phyloP scores from a whole-genome alignment of 106 monocot genomes.

The Iris macrosiphon region DNA sequence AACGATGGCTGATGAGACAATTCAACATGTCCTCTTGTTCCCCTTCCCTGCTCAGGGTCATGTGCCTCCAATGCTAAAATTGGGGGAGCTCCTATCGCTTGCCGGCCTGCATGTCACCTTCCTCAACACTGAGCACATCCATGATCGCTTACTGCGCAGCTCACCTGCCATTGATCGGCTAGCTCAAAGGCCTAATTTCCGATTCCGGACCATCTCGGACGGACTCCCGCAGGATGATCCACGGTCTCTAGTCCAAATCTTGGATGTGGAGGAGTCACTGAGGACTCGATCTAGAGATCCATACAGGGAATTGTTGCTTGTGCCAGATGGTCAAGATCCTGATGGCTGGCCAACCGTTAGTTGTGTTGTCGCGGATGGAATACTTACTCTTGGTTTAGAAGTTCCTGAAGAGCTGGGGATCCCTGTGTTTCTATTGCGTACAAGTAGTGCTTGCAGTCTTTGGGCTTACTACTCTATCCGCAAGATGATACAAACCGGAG shows the following conservation, averaged over 20 bases:
- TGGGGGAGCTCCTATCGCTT: slow-evolving; percentile 31
- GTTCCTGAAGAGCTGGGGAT: slow-evolving; percentile 29
- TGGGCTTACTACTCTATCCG: slow-evolving; percentile 26
- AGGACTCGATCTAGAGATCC: neutral
- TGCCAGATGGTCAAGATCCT: too few species aligned
- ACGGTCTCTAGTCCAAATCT: neutral
- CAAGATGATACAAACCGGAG: slow-evolving; percentile 17
- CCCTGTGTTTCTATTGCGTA: slow-evolving; percentile 32
- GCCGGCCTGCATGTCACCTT: slow-evolving; percentile 24
- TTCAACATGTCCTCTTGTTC: slow-evolving; percentile 27
- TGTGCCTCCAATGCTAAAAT: slow-evolving; percentile 30
- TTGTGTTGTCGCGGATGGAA: slow-evolving; percentile 28
- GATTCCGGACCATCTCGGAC: slow-evolving; percentile 45
- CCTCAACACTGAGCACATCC: slow-evolving; percentile 14
- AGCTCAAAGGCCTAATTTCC: slow-evolving; percentile 12
- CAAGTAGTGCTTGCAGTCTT: slow-evolving; percentile 21
- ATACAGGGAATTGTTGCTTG: slow-evolving; percentile 11
- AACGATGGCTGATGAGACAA: neutral
- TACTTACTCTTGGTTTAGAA: slow-evolving; percentile 23
- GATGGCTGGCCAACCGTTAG: slow-evolving; percentile 19
- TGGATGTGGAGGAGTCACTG: slow-evolving; percentile 22
- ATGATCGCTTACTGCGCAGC: slow-evolving; percentile 10
- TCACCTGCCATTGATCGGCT: slow-evolving; percentile 7
- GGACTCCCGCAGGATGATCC: slow-evolving; percentile 32
- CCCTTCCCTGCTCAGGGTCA: slow-evolving; percentile 37